Evolutionary conservation across 345 rosid genomes (phyloP).

Genomic region (Theobroma cacao): DNA sequence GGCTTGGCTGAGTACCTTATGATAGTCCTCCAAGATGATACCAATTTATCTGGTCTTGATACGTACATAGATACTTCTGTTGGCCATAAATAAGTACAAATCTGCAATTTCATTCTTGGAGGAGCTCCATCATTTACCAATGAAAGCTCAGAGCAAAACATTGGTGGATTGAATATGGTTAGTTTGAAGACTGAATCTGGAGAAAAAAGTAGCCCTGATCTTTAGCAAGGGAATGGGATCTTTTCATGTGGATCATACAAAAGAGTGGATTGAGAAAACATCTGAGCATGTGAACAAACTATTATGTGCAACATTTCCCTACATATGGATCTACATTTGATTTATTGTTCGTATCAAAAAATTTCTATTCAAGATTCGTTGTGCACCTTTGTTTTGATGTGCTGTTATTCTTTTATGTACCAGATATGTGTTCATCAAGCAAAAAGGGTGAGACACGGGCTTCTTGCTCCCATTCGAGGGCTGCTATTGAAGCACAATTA

Average conservation of each 20-base stretch:
- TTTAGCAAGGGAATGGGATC: constrained; percentile 42
- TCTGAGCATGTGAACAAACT: constrained; percentile 67
- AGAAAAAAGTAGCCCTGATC: constrained; percentile 24
- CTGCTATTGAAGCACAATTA: constrained; percentile 57
- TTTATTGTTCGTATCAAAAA: constrained; percentile 11
- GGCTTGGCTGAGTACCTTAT: constrained; percentile 88
- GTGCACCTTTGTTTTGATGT: not conserved
- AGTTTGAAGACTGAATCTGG: constrained; percentile 23
- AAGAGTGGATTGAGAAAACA: constrained; percentile 73
- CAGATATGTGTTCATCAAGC: constrained; percentile 86
- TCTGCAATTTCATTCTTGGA: constrained; percentile 53
- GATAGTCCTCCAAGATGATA: constrained; percentile 77
- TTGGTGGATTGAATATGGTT: constrained; percentile 26
- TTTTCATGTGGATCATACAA: constrained; percentile 68
- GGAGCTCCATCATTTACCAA: constrained; percentile 62
- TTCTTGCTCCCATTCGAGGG: constrained; percentile 69
- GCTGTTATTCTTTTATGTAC: constrained; percentile 17
- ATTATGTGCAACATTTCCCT: constrained; percentile 71
- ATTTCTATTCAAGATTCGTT: not conserved
- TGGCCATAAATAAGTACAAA: constrained; percentile 31
- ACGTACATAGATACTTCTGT: constrained; percentile 21
- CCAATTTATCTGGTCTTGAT: constrained; percentile 44
- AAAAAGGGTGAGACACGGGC: constrained; percentile 58
- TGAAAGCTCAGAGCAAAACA: constrained; percentile 34
- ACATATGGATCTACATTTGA: constrained; percentile 41